Percentiles rank a stretch among this genome's conserved stretches.
phyloP scores from a whole-genome alignment of 345 rosid species.

The Syzygium grande region DNA sequence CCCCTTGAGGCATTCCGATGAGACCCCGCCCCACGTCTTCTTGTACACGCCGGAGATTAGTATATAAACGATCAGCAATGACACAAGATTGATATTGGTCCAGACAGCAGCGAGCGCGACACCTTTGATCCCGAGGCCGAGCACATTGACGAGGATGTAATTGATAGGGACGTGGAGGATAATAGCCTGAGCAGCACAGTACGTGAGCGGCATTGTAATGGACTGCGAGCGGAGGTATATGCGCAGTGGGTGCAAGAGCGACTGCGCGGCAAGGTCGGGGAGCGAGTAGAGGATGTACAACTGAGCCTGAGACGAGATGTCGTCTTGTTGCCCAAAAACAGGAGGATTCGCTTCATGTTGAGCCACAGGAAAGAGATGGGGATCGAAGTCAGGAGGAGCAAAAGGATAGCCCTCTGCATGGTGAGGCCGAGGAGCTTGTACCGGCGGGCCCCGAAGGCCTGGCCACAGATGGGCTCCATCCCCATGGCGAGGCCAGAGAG shows the following conservation, averaged over 20 bases:
- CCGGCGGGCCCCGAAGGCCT: slow-evolving; percentile 79
- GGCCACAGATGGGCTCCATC: slow-evolving; percentile 91
- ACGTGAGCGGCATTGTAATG: slow-evolving; percentile 59
- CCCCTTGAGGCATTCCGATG: slow-evolving; percentile 44
- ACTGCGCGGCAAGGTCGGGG: slow-evolving; percentile 68
- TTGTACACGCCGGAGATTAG: slow-evolving; percentile 43
- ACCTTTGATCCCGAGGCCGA: slow-evolving; percentile 63
- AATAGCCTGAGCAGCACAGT: slow-evolving; percentile 47
- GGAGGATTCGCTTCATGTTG: slow-evolving; percentile 55
- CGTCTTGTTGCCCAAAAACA: slow-evolving; percentile 55
- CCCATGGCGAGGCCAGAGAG: slow-evolving; percentile 88
- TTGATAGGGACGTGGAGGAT: slow-evolving; percentile 66
- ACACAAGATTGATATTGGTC: slow-evolving; percentile 63
- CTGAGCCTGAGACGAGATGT: slow-evolving; percentile 56
- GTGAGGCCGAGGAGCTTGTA: slow-evolving; percentile 68
- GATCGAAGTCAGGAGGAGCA: slow-evolving; percentile 52
- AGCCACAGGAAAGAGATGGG: slow-evolving; percentile 66
- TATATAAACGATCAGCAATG: slow-evolving; percentile 43
- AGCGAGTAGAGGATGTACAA: slow-evolving; percentile 55
- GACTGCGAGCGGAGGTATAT: slow-evolving; percentile 74
- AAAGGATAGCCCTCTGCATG: slow-evolving; percentile 51
- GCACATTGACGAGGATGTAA: slow-evolving; percentile 45
- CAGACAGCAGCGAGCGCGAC: slow-evolving; percentile 62
- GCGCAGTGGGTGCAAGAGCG: slow-evolving; percentile 70
- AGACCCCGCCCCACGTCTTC: slow-evolving; percentile 59